Conservation (phyloP, 345 rosid genomes). For the Citrus sp. region DNA sequence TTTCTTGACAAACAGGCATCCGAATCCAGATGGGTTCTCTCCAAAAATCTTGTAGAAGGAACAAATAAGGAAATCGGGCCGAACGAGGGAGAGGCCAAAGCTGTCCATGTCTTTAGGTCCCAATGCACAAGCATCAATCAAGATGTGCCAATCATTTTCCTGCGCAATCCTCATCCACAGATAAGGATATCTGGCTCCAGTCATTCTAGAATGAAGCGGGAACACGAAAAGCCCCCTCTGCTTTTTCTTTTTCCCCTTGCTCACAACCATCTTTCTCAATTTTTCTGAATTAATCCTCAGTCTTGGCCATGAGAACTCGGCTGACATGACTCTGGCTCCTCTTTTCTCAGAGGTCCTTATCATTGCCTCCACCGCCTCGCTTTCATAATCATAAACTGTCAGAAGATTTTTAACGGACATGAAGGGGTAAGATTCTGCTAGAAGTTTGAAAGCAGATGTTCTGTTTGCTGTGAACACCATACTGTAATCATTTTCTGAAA, state of each 20-base stretch:
- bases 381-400: conserved; percentile 83
- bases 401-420: conserved; percentile 55
- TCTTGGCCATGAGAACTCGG: conserved; percentile 92
- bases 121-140: conserved; percentile 89
- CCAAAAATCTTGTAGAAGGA: conserved; percentile 93
- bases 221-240: conserved; percentile 81
- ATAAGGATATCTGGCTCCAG: conserved; percentile 87
- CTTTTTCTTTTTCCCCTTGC: conserved; percentile 50
- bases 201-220: conserved; percentile 83
- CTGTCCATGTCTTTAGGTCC: conserved; percentile 97
- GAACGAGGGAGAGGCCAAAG: conserved; percentile 81
- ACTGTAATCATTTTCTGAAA: conserved; percentile 70
- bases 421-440: conserved; percentile 87
- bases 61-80: conserved; percentile 81
- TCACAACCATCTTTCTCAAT: conserved; percentile 56
- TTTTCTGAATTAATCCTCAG: conserved; percentile 65
- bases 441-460: conserved; percentile 90
- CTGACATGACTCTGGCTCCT: conserved; percentile 70
- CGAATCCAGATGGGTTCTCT: conserved; percentile 91
- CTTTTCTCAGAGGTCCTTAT: conserved; percentile 56
- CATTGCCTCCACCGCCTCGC: conserved; percentile 82
- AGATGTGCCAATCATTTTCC: conserved; percentile 87
- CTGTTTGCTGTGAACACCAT: conserved; percentile 91
- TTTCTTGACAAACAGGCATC: conserved; percentile 89
- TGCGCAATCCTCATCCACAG: conserved; percentile 85